Evolutionary conservation across 129 eudicot species (phyloP), one percentile per base, ranked within the genome.

Genomic region (Centella asiatica): DNA sequence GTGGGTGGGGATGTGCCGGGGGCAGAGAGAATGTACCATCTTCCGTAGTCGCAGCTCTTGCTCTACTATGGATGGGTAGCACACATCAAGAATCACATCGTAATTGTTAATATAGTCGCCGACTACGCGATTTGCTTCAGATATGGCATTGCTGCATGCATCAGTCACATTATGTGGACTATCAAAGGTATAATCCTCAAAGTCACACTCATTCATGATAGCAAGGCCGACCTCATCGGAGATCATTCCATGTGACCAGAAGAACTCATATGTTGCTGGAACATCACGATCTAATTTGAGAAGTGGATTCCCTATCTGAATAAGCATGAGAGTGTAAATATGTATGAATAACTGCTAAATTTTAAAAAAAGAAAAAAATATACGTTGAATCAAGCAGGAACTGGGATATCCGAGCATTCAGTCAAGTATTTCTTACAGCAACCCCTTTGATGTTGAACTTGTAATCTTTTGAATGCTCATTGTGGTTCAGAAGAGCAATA

Each of bases 191-290:
- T 92, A 92, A 69, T 92, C 96, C 14, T 87, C 86, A 64, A 92
- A 92, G 45, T 80, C 82, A 69, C 99, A 92, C 8, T 80, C 86
- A 19, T 87, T 87, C 80, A 74, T 87, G 50, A 92, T 77, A 3
- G 88, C 49, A 29, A 87, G 96, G 42, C 96, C 95, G 6, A 84
- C 54, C 76, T 92, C 99, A 76, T 92, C 99, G 6, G 99, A 92
- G 46, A 92, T 92, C 99, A 92, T 92, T 54, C 99, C 99, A 39
- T 92, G 99, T 15, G 99, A 92, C 99, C 99, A 92, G 62, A 84
- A 92, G 71, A 65, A 92, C 57, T 92, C 99, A 65, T 81, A 87
- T 13, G 80, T 77, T 19, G 99, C 77, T 46, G 96, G 95, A 10
- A 63, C 75, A 71, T 92, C 99, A 4, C 86, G 87, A 27, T 84